Evolutionary conservation across 768 basidiomycete species (phyloP).

Genomic region (Favolaschia claudopus): DNA sequence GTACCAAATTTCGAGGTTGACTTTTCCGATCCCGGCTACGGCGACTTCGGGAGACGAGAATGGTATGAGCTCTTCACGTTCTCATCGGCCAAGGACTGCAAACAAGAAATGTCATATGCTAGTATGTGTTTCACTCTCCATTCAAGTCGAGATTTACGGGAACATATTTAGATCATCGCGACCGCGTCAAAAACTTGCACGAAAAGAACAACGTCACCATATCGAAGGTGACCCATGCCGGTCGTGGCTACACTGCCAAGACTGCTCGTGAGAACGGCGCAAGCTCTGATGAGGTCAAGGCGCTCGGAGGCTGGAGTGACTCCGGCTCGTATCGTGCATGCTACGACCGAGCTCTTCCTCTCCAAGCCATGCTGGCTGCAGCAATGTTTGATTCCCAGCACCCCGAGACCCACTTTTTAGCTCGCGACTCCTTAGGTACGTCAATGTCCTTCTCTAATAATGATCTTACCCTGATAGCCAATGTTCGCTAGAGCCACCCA

Average conservation of each 20-base stretch:
- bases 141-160: not conserved
- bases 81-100: constrained; percentile 13
- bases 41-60: not conserved
- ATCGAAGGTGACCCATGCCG: constrained; percentile 41
- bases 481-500: constrained; percentile 28
- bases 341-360: constrained; percentile 33
- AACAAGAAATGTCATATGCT: constrained; percentile 26
- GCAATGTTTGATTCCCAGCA: constrained; percentile 37
- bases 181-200: constrained; percentile 34
- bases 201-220: constrained; percentile 30
- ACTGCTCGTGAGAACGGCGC: constrained; percentile 40
- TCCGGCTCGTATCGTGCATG: not conserved
- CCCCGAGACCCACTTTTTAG: constrained; percentile 36
- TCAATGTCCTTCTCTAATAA: not conserved
- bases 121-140: not conserved
- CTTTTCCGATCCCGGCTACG: constrained; percentile 26
- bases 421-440: constrained; percentile 32
- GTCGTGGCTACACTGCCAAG: constrained; percentile 35
- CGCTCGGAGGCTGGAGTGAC: not conserved
- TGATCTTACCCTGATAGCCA: not conserved
- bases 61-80: constrained; percentile 34
- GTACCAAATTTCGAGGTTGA: constrained; percentile 35
- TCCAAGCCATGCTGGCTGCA: constrained; percentile 38
- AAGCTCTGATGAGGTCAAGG: not conserved
- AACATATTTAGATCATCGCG: constrained; percentile 31